Conservation (phyloP, 345 rosid species). For the Theobroma cacao region DNA sequence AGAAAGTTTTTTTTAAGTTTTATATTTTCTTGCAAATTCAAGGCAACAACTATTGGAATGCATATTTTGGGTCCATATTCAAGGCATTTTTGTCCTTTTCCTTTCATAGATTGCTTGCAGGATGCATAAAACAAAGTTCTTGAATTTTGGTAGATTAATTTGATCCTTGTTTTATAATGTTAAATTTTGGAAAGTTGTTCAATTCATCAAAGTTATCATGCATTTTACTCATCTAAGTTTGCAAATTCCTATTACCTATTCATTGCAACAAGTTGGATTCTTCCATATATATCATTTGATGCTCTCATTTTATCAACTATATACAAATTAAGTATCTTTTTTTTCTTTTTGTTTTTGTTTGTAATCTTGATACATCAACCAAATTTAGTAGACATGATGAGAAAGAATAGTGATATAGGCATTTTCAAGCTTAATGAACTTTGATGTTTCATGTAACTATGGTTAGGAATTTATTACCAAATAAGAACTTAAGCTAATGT, state of each 20-base stretch:
- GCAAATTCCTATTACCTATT: background rate
- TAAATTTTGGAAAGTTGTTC: background rate
- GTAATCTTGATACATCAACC: too few relatives aligned
- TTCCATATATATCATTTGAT: background rate
- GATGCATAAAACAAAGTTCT: background rate
- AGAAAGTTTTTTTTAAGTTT: background rate
- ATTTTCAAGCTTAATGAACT: too few relatives aligned
- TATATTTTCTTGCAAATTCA: background rate
- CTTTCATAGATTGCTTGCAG: background rate
- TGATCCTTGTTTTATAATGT: background rate
- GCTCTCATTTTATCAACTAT: background rate
- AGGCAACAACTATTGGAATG: background rate
- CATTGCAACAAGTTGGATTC: background rate
- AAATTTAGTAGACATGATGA: too few relatives aligned
- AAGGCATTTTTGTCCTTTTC: background rate
- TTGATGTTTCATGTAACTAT: too few relatives aligned
- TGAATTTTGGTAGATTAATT: background rate
- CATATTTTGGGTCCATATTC: background rate
- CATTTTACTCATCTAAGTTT: background rate
- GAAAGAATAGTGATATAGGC: too few relatives aligned
- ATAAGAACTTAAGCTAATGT: too few relatives aligned
- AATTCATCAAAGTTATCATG: background rate
- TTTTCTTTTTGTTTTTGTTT: background rate
- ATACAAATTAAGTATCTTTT: too few relatives aligned
- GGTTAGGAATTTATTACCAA: too few relatives aligned